phyloP scores from a whole-genome alignment of 257 asterid species.

The Solanum corneliomulleri region DNA sequence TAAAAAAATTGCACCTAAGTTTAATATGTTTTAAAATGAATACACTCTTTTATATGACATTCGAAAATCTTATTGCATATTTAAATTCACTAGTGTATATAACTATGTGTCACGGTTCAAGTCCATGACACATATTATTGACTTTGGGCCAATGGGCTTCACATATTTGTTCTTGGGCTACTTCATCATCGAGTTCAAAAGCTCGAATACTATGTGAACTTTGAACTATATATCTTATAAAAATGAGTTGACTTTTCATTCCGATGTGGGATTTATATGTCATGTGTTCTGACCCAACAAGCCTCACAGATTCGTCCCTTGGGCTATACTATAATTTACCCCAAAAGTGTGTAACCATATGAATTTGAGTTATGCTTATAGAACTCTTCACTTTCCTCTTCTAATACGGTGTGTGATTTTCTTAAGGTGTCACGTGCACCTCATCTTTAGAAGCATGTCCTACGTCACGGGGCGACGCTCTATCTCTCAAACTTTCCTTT shows the following conservation, averaged over 20 bases:
- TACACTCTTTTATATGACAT: neutral
- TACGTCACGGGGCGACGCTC: neutral
- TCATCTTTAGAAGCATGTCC: neutral
- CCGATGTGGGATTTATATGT: neutral
- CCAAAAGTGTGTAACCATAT: neutral
- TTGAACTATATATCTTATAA: neutral
- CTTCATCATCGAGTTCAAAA: neutral
- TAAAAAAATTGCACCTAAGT: neutral
- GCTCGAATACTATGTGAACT: neutral
- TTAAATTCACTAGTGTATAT: neutral
- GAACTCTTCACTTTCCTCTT: neutral
- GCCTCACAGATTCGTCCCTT: neutral
- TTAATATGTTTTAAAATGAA: neutral
- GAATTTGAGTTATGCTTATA: neutral
- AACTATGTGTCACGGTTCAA: neutral
- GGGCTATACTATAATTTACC: neutral
- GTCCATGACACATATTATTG: neutral
- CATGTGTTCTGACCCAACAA: neutral
- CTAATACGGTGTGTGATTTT: neutral
- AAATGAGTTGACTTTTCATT: neutral
- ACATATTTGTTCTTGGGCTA: neutral
- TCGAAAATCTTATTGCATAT: neutral
- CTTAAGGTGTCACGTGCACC: neutral
- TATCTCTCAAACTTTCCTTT: neutral
- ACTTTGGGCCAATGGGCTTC: neutral